Conservation (phyloP, 208 protist species). For the Angomonas desouzai region DNA sequence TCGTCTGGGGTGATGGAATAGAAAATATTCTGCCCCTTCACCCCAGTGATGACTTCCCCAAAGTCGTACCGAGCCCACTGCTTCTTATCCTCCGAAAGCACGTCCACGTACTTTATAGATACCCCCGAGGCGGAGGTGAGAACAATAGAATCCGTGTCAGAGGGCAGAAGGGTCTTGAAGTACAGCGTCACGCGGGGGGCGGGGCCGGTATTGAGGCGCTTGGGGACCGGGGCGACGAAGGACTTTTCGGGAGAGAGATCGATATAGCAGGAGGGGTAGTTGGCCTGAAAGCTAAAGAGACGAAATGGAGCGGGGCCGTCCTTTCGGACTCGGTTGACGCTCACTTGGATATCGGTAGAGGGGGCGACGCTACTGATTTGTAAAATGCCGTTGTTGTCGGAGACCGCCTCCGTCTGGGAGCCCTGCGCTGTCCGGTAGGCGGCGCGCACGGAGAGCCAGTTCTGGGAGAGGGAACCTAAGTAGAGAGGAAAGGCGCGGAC, state of each 20-base stretch:
- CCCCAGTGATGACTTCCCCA: constrained; percentile 10
- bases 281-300: constrained; percentile 75
- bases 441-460: constrained; percentile 60
- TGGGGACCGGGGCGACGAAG: constrained; percentile 34
- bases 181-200: constrained; percentile 20
- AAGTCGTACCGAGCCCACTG: constrained; percentile 1
- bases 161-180: constrained; percentile 47
- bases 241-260: constrained; percentile 37
- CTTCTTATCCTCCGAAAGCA: constrained; percentile 11
- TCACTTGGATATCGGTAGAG: constrained; percentile 50
- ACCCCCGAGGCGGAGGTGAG: neutral
- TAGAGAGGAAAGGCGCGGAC: constrained; percentile 40
- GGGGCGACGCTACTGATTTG: constrained; percentile 40
- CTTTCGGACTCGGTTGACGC: constrained; percentile 34
- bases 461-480: constrained; percentile 24
- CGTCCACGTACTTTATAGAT: neutral
- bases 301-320: constrained; percentile 72
- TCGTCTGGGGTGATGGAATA: neutral
- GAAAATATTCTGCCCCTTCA: neutral
- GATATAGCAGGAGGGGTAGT: constrained; percentile 62
- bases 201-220: neutral
- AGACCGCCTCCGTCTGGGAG: constrained; percentile 20
- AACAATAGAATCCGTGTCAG: constrained; percentile 24
- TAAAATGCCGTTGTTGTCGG: constrained; percentile 60
- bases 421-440: constrained; percentile 42